Percentiles rank a stretch among this genome's conserved stretches.
Conservation (phyloP, 495 filamentous ascomycete species). For the Podospora australis region DNA sequence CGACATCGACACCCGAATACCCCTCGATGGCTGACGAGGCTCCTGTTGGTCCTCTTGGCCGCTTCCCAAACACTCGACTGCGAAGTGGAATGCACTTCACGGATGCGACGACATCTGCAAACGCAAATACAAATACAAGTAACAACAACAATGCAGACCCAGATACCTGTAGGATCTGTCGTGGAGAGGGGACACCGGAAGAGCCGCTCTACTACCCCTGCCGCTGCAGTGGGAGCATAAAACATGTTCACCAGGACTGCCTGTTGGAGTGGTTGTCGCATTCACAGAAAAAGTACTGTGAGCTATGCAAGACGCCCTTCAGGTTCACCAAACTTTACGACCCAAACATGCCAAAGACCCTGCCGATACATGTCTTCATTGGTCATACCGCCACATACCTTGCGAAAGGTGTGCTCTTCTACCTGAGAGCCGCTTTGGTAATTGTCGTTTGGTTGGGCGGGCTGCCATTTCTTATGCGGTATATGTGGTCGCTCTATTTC, state of each 20-base stretch:
- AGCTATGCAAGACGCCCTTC: constrained; percentile 97
- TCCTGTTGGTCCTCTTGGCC: too few relatives aligned
- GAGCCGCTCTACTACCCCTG: constrained; percentile 96
- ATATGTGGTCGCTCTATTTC: constrained; percentile 86
- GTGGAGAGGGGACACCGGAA: constrained; percentile 74
- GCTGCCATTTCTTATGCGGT: constrained; percentile 85
- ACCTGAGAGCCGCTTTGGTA: constrained; percentile 71
- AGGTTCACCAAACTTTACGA: constrained; percentile 97
- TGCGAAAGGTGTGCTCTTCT: constrained; percentile 62
- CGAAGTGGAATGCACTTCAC: constrained; percentile 7
- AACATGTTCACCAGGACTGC: constrained; percentile 95
- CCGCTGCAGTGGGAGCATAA: constrained; percentile 98
- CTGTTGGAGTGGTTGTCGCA: constrained; percentile 97
- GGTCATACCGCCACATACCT: constrained; percentile 67
- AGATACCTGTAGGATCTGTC: constrained; percentile 92
- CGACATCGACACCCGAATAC: constrained; percentile 4
- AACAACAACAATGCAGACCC: constrained; percentile 38
- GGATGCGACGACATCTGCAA: constrained; percentile 3
- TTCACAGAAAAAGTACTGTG: constrained; percentile 98
- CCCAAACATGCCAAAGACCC: constrained; percentile 76
- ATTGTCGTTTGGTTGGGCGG: constrained; percentile 80
- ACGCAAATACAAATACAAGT: constrained; percentile 8
- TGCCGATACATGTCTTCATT: constrained; percentile 75
- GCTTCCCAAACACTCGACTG: constrained; percentile 23
- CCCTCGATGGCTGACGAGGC: constrained; percentile 15